Conservation (phyloP, 108 stramenopile species). For the Cyclotella kingstonii region DNA sequence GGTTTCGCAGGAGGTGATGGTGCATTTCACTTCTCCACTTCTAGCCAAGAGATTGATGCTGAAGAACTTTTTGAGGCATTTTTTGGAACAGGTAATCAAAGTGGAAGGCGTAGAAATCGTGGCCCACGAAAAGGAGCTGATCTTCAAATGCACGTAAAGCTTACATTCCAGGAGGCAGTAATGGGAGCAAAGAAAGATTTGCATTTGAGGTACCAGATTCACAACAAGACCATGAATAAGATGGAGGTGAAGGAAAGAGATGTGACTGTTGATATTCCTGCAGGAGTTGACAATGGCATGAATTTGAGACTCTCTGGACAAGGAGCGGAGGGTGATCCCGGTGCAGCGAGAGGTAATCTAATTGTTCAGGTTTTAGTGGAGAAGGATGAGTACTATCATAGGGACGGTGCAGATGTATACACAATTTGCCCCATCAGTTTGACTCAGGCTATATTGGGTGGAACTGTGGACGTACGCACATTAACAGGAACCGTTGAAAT, state of each 20-base stretch:
- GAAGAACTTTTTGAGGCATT: conserved; percentile 91
- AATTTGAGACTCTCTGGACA: conserved; percentile 84
- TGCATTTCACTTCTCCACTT: conserved; percentile 64
- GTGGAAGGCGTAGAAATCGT: conserved; percentile 52
- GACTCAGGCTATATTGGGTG: conserved; percentile 89
- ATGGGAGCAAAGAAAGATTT: conserved; percentile 79
- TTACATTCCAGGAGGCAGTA: conserved; percentile 92
- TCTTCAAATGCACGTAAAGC: conserved; percentile 78
- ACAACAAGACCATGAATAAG: conserved; percentile 59
- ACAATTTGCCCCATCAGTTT: conserved; percentile 74
- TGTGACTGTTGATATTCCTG: conserved; percentile 85
- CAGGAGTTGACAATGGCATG: conserved; percentile 95
- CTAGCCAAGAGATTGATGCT: conserved; percentile 73
- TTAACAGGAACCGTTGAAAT: conserved; percentile 94
- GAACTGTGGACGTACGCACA: conserved; percentile 92
- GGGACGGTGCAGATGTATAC: conserved; percentile 86
- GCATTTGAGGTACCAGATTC: conserved; percentile 71
- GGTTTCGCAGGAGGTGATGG: conserved; percentile 75
- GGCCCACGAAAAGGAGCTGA: conserved; percentile 85
- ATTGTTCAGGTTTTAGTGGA: conserved; percentile 87
- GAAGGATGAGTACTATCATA: conserved; percentile 85
- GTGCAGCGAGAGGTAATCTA: conserved; percentile 87
- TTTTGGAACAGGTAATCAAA: conserved; percentile 66
- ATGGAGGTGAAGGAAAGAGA: conserved; percentile 76
- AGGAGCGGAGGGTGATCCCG: conserved; percentile 91